Evolutionary conservation across 306 rosid species (phyloP), one percentile per base, ranked within the genome.

Genomic region (Quillaja saponaria): DNA sequence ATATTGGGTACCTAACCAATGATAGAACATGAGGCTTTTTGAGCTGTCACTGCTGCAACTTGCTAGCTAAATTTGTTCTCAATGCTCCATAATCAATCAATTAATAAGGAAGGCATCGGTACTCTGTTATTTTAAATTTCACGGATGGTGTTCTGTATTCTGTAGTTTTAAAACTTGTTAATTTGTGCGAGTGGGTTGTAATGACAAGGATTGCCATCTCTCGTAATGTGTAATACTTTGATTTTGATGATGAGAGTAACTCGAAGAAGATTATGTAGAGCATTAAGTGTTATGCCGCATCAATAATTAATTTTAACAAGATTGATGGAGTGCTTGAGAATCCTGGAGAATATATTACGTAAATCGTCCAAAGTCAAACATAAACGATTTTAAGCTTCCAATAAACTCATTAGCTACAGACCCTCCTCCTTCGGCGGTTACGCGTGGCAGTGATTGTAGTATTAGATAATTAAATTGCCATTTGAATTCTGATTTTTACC

Each of bases 171-270:
- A 9, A 35, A 67, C n/a, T n/a, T n/a, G n/a, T n/a, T 58, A 15
- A n/a, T 51, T 41, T 51, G 57, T 58, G 50, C 78, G 63, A 58
- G 71, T 53, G 71, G 67, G 61, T 51, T 72, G 74, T 68, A 47
- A 66, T 69, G 65, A 70, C 63, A 44, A 63, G 46, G 49, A 67
- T 39, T 55, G 28, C 63, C 48, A 21, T 63, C 69, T 21, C 51
- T 65, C 50, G 79, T 74, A 49, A 68, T 58, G 49, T 35, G 59
- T n/a, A 54, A 58, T 34, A 45, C 49, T 42, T 46, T 10, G 6
- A 28, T 28, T 28, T 1, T 10, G 8, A 34, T 33, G 47, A 55
- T 20, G 56, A 1, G 39, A 35, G n/a, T n/a, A n/a, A 31, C 0
- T 50, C 47, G 45, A 34, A 42, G 50, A 58, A 61, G 40, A 52